phyloP scores from a whole-genome alignment of 306 rosid genomes.

The Alnus rubra region DNA sequence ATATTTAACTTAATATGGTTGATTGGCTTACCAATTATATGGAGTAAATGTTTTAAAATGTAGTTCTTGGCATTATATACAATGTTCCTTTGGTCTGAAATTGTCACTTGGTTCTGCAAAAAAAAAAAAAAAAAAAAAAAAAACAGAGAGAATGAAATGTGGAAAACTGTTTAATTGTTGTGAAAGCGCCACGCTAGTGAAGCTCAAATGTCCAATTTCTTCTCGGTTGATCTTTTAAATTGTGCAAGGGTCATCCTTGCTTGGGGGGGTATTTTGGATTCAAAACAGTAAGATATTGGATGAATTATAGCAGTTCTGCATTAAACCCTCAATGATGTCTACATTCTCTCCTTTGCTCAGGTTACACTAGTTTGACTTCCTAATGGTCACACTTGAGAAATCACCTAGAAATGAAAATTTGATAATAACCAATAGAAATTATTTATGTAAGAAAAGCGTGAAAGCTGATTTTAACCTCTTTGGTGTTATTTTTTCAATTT shows the following conservation, averaged over 20 bases:
- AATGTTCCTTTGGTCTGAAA: not conserved
- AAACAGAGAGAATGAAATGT: not conserved
- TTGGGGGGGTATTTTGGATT: not conserved
- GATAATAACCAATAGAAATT: conserved; percentile 11
- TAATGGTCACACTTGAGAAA: not conserved
- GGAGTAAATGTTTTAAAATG: not conserved
- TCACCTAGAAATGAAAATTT: not conserved
- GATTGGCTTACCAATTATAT: not conserved
- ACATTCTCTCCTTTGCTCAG: not conserved
- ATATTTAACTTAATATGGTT: not conserved
- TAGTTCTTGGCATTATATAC: not conserved
- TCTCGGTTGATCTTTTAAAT: not conserved
- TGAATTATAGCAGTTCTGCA: not conserved
- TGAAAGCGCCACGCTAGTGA: not conserved
- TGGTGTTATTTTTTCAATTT: not conserved
- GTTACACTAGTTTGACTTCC: not conserved
- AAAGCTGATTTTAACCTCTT: conserved; percentile 10
- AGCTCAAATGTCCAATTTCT: not conserved
- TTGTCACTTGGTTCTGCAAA: not conserved
- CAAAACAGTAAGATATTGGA: not conserved
- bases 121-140: not conserved
- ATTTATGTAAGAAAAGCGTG: not conserved
- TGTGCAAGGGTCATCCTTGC: not conserved
- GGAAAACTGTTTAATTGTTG: not conserved
- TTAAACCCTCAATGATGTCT: not conserved